These are phyloP conservation scores for Tausonia pullulans DNA, from an alignment of 1,284 basidiomycete species.

Conservation along the genomic window DNA sequence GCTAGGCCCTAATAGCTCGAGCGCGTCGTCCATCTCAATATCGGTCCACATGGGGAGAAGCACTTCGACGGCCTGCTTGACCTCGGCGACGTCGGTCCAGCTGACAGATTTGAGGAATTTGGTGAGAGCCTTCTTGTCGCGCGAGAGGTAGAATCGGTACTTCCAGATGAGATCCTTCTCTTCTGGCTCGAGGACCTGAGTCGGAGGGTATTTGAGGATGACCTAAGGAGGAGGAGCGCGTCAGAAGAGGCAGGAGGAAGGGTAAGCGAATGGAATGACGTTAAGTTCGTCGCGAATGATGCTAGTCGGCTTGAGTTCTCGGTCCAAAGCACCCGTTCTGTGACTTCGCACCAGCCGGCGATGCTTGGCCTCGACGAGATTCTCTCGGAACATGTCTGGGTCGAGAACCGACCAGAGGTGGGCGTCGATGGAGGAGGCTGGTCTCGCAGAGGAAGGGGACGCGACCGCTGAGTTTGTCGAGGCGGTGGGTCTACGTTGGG, in stretches of 20 bases:
- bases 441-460: conserved; percentile 30
- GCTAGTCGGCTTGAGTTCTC: conserved; percentile 92
- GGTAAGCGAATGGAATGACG: conserved; percentile 41
- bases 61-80: conserved; percentile 94
- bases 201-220: conserved; percentile 84
- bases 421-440: no score
- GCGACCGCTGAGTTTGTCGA: background rate
- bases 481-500: background rate
- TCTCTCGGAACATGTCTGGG: conserved; percentile 78
- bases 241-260: background rate
- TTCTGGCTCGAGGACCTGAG: conserved; percentile 70
- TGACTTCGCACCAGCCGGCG: conserved; percentile 88
- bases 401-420: conserved; percentile 78
- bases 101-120: conserved; percentile 98
- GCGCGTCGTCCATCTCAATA: conserved; percentile 89
- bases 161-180: conserved; percentile 98
- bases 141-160: conserved; percentile 89
- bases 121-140: conserved; percentile 71
- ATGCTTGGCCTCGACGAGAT: conserved; percentile 96
- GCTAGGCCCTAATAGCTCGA: conserved; percentile 83
- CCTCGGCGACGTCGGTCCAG: conserved; percentile 91
- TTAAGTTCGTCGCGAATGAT: conserved; percentile 88
- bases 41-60: conserved; percentile 94
- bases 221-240: conserved; percentile 42
- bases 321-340: conserved; percentile 82